Base-by-base conservation (phyloP, 768 basidiomycete species). In the Tulasnella sp. region DNA sequence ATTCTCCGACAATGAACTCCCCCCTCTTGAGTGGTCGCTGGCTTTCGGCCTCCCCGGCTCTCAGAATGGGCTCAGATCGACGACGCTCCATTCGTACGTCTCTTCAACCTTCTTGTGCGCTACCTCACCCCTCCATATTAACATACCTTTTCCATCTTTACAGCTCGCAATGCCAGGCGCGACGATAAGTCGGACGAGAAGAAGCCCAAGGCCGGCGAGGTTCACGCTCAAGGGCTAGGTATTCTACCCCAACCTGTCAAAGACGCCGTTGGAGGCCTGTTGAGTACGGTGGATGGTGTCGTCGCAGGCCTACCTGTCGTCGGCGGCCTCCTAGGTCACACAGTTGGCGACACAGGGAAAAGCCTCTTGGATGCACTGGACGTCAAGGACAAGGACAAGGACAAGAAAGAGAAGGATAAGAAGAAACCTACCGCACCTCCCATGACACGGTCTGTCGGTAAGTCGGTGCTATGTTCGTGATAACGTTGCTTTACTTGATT, bases 161-260 rank as follows among this genome's bases (percentile, higher is more conserved):
- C 34, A 12, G 24, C 42, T 44, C 24, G 19, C 9, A 4, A 5
- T 44, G 7, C 27, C 21, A 11, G 1, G 25, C 21, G 34, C 2
- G 1, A 24, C 43, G n/a, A n/a, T 25, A n/a, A 53, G 52, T n/a
- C 52, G 12, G 30, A 53, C 17, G 25, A 41, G 42, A 41, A 34
- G 10, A 25, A 19, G 3, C 42, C 34, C 10, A 42, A 24, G 25
- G 54, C 27, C 38, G 42, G 42, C 4, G 15, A 22, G 12, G 54
- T 56, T 30, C 54, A 56, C 21, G 54, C 42, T 24, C 34, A 56
- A 44, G 41, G 54, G 11, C 10, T 56, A 1, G 54, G 54, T 22
- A 19, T 56, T 19, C 27, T 56, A 19, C 34, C 38, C 22, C 22
- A 56, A 44, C 10, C 22, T 12, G 25, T 42, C 38, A 42, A 34